phyloP scores from a whole-genome alignment of 495 filamentous ascomycete genomes.

The Hypoxylon crocopeplum region DNA sequence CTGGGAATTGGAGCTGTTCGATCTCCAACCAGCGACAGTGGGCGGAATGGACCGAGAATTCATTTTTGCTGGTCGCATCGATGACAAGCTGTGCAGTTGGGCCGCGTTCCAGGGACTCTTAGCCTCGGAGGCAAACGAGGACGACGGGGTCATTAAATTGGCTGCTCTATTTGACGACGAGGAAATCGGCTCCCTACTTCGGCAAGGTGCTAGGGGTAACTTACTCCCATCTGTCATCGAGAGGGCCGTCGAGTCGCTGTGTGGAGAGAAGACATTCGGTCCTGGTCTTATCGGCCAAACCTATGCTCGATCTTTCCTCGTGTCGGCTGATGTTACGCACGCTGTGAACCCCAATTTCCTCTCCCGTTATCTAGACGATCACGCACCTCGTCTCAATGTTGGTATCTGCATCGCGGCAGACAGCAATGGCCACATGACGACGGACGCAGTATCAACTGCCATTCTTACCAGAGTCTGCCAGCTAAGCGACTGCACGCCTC shows the following conservation, averaged over 20 bases:
- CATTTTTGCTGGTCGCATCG: conserved; percentile 93
- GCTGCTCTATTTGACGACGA: conserved; percentile 95
- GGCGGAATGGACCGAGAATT: conserved; percentile 92
- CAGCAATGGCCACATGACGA: conserved; percentile 91
- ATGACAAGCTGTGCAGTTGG: conserved; percentile 97
- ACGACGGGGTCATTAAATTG: conserved; percentile 73
- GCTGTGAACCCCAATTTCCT: conserved; percentile 95
- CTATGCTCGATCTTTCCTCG: conserved; percentile 90
- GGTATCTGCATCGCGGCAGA: conserved; percentile 87
- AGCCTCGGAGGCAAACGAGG: conserved; percentile 58
- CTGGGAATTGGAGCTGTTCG: conserved; percentile 98
- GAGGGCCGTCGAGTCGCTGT: conserved; percentile 77
- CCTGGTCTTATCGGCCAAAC: conserved; percentile 79
- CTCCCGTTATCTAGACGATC: conserved; percentile 78
- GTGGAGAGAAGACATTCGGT: conserved; percentile 52
- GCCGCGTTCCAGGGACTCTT: conserved; percentile 87
- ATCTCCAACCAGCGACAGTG: conserved; percentile 82
- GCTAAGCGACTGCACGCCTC: conserved; percentile 70
- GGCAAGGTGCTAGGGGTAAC: conserved; percentile 89
- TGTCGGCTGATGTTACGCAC: conserved; percentile 93
- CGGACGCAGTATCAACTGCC: conserved; percentile 79
- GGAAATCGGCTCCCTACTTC: conserved; percentile 88
- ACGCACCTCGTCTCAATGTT: conserved; percentile 87
- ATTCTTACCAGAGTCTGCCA: conserved; percentile 78
- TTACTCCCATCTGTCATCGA: conserved; percentile 82